Evolutionary conservation across 2,329 filamentous ascomycete species (phyloP), one percentile per base, ranked within the genome.

Genomic region (Anisogramma anomala): DNA sequence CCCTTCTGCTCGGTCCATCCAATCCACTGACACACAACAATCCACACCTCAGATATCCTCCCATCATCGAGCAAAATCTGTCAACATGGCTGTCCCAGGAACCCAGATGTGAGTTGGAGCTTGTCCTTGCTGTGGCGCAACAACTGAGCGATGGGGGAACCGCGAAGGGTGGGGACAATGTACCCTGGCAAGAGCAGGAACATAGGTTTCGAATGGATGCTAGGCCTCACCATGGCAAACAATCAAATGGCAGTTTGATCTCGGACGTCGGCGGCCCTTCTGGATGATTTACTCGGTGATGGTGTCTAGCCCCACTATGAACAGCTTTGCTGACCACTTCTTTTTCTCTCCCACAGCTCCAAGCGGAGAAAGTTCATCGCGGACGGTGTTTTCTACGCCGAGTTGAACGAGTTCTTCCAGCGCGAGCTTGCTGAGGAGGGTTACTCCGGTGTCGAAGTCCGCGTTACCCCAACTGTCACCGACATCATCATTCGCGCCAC

Each of bases 351-450:
- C 42, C 49, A 54, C 64, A 88, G 84, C 70, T 88, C 83, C 68
- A 89, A 89, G 82, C 73, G 82, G 71, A 84, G 84, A 79, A 89
- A 89, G 81, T 89, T 88, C 75, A 82, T 89, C 66, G 84, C 83
- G 58, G 91, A 98, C 72, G 91, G 91, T 82, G 91, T 98, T 64
- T 98, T 98, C 85, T 98, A 95, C 73, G 91, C 91, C 77, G 91
- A 98, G 76, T 77, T 98, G 71, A 98, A 98, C 83, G 91, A 98
- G 77, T 98, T 98, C 84, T 98, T 98, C 86, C 91, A 96, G 81
- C 89, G 91, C 71, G 91, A 98, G 76, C 79, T 98, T 67, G 91
- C 91, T 66, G 91, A 98, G 82, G 93, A 98, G 77, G 91, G 91
- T 61, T 98, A 98, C 82, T 98, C 91, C 45, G 91, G 91, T 68